These are phyloP conservation scores for Penicillium sp. DNA, from an alignment of 2,329 filamentous ascomycete genomes.

Conservation along the genomic window DNA sequence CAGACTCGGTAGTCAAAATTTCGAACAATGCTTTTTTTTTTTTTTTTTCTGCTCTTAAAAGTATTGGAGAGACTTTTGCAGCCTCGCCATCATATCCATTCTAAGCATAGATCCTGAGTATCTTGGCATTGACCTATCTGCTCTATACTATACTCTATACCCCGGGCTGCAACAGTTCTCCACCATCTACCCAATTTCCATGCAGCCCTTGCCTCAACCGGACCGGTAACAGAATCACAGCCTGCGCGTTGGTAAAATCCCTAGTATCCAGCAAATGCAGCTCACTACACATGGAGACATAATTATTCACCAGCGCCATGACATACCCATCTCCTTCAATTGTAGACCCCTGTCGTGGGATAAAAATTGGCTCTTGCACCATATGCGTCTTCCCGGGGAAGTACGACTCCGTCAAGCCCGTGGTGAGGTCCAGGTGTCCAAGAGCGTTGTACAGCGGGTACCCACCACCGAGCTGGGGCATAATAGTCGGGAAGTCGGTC, in stretches of 20 bases:
- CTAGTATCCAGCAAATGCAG: constrained; percentile 21
- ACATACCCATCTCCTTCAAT: constrained; percentile 26
- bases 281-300: constrained; percentile 24
- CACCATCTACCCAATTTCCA: constrained; percentile 23
- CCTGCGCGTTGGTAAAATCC: constrained; percentile 11
- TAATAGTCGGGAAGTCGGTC: constrained; percentile 31
- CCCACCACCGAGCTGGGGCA: constrained; percentile 31
- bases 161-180: too few relatives aligned
- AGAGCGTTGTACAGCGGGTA: constrained; percentile 48
- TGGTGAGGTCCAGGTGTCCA: constrained; percentile 42
- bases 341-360: constrained; percentile 13
- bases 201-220: constrained; percentile 22
- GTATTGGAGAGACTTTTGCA: too few relatives aligned
- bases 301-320: constrained; percentile 25
- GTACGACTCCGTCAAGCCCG: constrained; percentile 43
- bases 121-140: too few relatives aligned
- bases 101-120: too few relatives aligned
- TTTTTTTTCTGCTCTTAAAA: too few relatives aligned
- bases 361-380: constrained; percentile 28
- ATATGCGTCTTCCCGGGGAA: constrained; percentile 45
- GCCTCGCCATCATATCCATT: too few relatives aligned
- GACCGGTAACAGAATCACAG: constrained; percentile 17
- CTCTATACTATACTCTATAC: background rate
- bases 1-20: too few relatives aligned
- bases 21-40: too few relatives aligned